These are phyloP conservation scores for Fusarium pseudonygamai DNA, from an alignment of 2,329 filamentous ascomycete species.

Conservation along the genomic window DNA sequence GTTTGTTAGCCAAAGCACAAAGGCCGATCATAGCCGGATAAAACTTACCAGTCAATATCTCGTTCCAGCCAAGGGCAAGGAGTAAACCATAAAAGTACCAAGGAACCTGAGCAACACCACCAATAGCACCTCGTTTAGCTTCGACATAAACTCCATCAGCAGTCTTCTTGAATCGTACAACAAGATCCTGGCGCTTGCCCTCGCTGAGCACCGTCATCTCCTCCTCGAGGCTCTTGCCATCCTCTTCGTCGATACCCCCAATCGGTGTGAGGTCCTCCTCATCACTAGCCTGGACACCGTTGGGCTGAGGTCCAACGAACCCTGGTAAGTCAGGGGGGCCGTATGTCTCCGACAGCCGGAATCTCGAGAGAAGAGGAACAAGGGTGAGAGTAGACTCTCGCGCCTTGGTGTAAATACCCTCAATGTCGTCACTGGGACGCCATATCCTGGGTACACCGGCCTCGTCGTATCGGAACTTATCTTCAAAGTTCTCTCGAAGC, in stretches of 20 bases:
- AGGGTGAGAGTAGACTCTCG: conserved; percentile 91
- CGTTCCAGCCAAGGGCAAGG: conserved; percentile 96
- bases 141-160: conserved; percentile 98
- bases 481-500: conserved; percentile 97
- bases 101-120: conserved; percentile 92
- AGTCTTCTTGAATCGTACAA: conserved; percentile 96
- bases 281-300: conserved; percentile 79
- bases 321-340: conserved; percentile 81
- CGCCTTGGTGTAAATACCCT: conserved; percentile 91
- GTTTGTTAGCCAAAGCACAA: conserved; percentile 13
- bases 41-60: conserved; percentile 87
- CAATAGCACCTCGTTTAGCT: conserved; percentile 95
- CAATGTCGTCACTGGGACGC: conserved; percentile 96
- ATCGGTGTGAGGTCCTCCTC: conserved; percentile 91
- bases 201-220: conserved; percentile 96
- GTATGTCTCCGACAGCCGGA: conserved; percentile 79
- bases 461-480: conserved; percentile 98
- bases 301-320: conserved; percentile 84
- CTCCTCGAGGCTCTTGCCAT: conserved; percentile 92
- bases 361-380: conserved; percentile 87
- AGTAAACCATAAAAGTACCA: conserved; percentile 93
- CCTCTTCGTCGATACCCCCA: conserved; percentile 92
- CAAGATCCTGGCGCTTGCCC: conserved; percentile 88
- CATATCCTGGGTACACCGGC: conserved; percentile 94
- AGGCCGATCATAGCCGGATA: background rate